Conservation (phyloP, 371 early-diverging fungal genomes). For the Circinella minor region DNA sequence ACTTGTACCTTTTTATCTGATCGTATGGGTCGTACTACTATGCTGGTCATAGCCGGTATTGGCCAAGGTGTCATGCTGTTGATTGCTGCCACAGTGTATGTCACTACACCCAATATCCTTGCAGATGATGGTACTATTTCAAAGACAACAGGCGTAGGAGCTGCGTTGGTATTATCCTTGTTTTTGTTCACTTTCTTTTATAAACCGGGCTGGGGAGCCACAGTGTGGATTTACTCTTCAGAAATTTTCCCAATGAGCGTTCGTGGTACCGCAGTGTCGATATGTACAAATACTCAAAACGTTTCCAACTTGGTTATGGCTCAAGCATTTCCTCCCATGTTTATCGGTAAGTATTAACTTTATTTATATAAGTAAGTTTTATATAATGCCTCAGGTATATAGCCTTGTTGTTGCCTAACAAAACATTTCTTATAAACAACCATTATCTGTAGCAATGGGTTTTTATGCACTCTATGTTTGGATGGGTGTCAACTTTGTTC, state of each 20-base stretch:
- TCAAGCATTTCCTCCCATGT: conserved; percentile 68
- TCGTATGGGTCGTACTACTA: conserved; percentile 25
- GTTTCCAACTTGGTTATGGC: conserved; percentile 68
- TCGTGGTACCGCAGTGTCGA: conserved; percentile 76
- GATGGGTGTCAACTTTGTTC: conserved; percentile 39
- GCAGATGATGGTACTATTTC: conserved; percentile 4
- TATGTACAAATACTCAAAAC: conserved; percentile 88
- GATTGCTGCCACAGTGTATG: conserved; percentile 33
- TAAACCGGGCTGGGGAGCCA: conserved; percentile 79
- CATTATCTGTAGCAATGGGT: conserved; percentile 40
- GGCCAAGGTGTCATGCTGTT: conserved; percentile 27
- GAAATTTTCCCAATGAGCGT: conserved; percentile 80
- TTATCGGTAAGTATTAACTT: conserved; percentile 44
- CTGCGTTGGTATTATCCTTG: conserved; percentile 28
- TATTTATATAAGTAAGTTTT: too few relatives aligned
- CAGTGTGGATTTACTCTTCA: conserved; percentile 88
- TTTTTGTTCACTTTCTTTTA: conserved; percentile 37
- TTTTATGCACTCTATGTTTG: conserved; percentile 34
- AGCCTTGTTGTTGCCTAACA: too few relatives aligned
- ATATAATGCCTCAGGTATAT: too few relatives aligned
- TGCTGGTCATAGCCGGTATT: conserved; percentile 28
- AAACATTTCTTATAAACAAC: conserved; percentile 17
- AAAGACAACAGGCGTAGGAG: conserved; percentile 26
- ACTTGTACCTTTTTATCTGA: conserved; percentile 34
- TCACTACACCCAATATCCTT: conserved; percentile 20